Conservation (phyloP, 352 stramenopile species). For the Halophytophthora polymorphica region DNA sequence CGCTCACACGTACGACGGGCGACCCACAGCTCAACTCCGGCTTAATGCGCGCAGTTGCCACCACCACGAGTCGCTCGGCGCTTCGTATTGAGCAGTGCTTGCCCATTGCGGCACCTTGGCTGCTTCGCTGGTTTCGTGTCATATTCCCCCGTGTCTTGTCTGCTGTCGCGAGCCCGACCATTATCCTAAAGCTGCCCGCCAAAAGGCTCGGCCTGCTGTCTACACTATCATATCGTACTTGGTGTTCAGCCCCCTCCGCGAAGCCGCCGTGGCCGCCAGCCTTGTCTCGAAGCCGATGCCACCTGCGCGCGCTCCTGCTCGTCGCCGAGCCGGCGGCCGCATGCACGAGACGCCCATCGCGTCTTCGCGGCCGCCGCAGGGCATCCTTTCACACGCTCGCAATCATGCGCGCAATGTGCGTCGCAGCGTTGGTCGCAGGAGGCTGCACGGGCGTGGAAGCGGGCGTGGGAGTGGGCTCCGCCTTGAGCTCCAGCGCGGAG, state of each 20-base stretch:
- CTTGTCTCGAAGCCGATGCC: slow-evolving; percentile 15
- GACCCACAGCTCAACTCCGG: too few species aligned
- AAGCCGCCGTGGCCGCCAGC: slow-evolving; percentile 4
- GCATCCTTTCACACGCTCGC: slow-evolving; percentile 32
- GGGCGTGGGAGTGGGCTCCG: slow-evolving; percentile 11
- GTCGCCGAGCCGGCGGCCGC: background rate
- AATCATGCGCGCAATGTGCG: slow-evolving; percentile 35
- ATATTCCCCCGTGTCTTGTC: slow-evolving; percentile 6
- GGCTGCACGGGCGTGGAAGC: slow-evolving; percentile 11
- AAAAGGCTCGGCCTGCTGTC: slow-evolving; percentile 11
- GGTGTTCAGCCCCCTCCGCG: slow-evolving; percentile 20
- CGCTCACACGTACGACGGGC: too few species aligned
- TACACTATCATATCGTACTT: slow-evolving; percentile 50
- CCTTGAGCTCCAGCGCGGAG: slow-evolving; percentile 2
- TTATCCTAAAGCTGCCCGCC: slow-evolving; percentile 20
- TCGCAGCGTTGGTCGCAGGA: slow-evolving; percentile 13
- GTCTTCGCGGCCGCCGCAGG: background rate
- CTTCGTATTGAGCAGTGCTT: too few species aligned
- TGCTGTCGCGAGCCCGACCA: slow-evolving; percentile 12
- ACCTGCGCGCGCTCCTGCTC: slow-evolving; percentile 3
- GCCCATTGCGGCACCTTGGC: too few species aligned
- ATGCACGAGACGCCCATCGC: background rate
- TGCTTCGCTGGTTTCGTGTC: too few species aligned
- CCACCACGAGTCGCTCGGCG: too few species aligned
- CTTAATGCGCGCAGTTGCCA: too few species aligned